Base-by-base conservation (phyloP, 768 basidiomycete genomes). In the Vararia minispora region DNA sequence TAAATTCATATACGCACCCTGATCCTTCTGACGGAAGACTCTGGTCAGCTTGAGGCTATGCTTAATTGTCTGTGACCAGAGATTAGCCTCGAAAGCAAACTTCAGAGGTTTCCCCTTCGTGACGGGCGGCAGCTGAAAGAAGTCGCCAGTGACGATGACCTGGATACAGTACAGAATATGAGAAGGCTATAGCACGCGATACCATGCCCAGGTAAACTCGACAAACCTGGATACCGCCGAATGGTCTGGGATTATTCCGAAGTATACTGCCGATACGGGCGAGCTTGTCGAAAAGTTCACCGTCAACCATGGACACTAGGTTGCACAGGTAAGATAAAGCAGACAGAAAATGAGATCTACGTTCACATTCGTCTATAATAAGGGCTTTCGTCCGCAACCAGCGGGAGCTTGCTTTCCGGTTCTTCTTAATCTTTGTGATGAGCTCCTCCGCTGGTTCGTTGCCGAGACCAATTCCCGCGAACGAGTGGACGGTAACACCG, bases 91-190 rank as follows among this genome's bases (percentile, higher is more conserved):
- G 52, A 99, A 99, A 1, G 88, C 89, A 51, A 97, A 98, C 52
- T 79, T 88, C 29, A 85, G 74, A 37, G 59, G 46, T 0, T 55
- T 55, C 18, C 70, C 66, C 55, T 79, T 91, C 6, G 66, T 65
- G 0, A 98, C 91, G 2, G 95, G 95, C 0, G 95, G 95, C 4
- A 99, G 72, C 56, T 99, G 94, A 64, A 98, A 97, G 63, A 98
- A 98, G 55, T 99, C 95, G 6, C 95, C 95, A 2, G 91, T 94
- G 17, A 97, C 79, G 43, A 98, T 68, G 28, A 97, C 61, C 85
- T 90, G 53, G 6, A 37, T 17, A 31, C 6, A 37, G 28, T 14
- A 33, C 6, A 18, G 30, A 32, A 39, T 18, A 4, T 26, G 26
- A 21, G 28, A 20, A 20, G n/a, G 13, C 2, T 26, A 37, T 7